These are phyloP conservation scores for Psidium guajava DNA, from an alignment of 345 rosid genomes.

Conservation along the genomic window DNA sequence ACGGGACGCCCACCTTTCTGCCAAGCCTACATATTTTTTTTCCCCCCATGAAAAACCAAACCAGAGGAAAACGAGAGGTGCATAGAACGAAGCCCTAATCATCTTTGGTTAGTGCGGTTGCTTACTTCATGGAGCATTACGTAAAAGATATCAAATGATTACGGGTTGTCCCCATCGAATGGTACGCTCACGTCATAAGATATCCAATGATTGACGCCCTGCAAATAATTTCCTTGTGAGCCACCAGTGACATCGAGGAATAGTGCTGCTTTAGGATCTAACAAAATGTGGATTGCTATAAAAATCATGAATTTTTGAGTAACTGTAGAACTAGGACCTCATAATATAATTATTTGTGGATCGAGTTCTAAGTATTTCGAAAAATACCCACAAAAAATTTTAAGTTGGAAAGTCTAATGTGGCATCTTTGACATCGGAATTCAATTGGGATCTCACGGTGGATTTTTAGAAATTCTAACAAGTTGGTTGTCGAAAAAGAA, in stretches of 20 bases:
- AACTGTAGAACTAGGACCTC: neutral
- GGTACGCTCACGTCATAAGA: neutral
- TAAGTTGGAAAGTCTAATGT: neutral
- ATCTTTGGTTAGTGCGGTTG: neutral
- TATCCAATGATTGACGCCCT: neutral
- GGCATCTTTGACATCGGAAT: neutral
- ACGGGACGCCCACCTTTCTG: neutral
- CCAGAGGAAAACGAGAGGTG: neutral
- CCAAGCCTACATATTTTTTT: neutral
- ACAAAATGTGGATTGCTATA: neutral
- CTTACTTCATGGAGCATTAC: neutral
- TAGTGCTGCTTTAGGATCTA: neutral
- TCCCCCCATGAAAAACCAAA: neutral
- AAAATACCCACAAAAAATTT: neutral
- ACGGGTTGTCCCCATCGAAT: neutral
- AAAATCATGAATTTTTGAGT: neutral
- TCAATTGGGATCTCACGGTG: too few relatives aligned
- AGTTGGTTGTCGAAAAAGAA: neutral
- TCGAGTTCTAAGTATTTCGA: neutral
- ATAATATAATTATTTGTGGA: neutral
- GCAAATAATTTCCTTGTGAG: neutral
- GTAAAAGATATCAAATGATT: neutral
- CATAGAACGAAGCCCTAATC: neutral
- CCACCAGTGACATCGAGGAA: neutral
- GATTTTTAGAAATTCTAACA: too few relatives aligned